Evolutionary conservation across 129 eudicot genomes (phyloP), one percentile per base, ranked within the genome.

Genomic region (Flaveria robusta): DNA sequence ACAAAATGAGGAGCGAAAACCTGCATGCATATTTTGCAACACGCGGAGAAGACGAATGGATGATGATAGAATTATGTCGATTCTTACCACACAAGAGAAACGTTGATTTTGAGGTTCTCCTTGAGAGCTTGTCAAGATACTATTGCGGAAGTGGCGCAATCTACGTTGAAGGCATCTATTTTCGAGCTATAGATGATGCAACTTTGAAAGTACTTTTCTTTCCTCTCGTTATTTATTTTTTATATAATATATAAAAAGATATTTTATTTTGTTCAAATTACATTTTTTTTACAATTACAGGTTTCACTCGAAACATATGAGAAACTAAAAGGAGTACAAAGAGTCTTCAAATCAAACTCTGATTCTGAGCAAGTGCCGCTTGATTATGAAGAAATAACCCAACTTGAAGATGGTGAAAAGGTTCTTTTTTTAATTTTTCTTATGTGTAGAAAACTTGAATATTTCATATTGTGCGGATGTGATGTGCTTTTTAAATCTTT

Each of bases 11-110:
- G 42, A 62, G 68, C 1, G 42, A 62, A 62, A 62, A 19, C 42
- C 13, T 27, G 1, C 43, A 62, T 62, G 18, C 68, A 29, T 26
- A 62, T 62, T 62, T 62, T 62, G 68, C 68, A 62, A 62, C 68
- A 62, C 2, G 20, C 1, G 20, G 31, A 13, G 31, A 58, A 2
- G 65, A 58, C 65, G 34, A 23, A 15, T 58, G 65, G 65, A 22
- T 58, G 65, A 58, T 23, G 68, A 26, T 62, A 14, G 42, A 62
- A 26, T 62, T 62, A 42, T 27, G 20, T 1, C 41, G 42, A 62
- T 62, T 62, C 20, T 4, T 62, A 19, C 19, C 19, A 14, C 68
- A 14, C 43, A 62, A 27, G 68, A 62, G 7, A 62, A 19, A 62
- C 13, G 20, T 29, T 29, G 10, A 14, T 27, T 62, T 62, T 62